Evolutionary conservation across 2,329 filamentous ascomycete genomes (phyloP), one percentile per base, ranked within the genome.

Genomic region (Aspergillus cejpii): DNA sequence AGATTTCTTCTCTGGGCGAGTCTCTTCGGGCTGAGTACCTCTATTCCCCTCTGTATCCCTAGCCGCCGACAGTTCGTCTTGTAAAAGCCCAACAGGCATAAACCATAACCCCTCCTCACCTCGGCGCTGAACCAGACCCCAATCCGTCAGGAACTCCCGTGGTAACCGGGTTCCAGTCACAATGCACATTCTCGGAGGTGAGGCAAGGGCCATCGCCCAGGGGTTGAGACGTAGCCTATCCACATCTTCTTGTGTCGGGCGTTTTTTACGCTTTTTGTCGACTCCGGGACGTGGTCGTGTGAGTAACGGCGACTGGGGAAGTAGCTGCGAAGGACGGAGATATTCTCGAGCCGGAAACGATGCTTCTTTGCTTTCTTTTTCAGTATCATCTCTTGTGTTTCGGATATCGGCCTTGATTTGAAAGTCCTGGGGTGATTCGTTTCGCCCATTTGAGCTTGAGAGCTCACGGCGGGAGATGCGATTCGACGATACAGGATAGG

Each of bases 201-300:
- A 66, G 14, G 66, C 65, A 10, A 71, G 59, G 15, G 64, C 63
- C 26, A 61, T 43, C 2, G 68, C 68, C 67, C 67, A 71, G 15
- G 67, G 65, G 34, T 71, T 71, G 12, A 58, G 54, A 23, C 45
- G 38, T n/a, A 70, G 53, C 3, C 58, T 50, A 11, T 61, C 54
- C 20, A 53, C 47, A 33, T 67, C 61, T 3, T 51, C 45, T 34
- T 45, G 43, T 19, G 50, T 53, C 19, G 63, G 44, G 4, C 47
- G 52, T 14, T 48, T 53, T 45, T 65, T 65, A 41, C 53, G 56
- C 5, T 42, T 50, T 37, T 57, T 56, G 2, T 49, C 47, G 19
- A 47, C 43, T 33, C 45, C 45, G 6, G 49, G 43, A 21, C 50
- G 49, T 6, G 55, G 50, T 24, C 55, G 38, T 27, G 59, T 58